A percentile compares a stretch with the other conserved stretches of the same genome.
These are phyloP conservation scores for Yamadazyma triangularis DNA, from an alignment of 1,139 yeast species.

Conservation along the genomic window DNA sequence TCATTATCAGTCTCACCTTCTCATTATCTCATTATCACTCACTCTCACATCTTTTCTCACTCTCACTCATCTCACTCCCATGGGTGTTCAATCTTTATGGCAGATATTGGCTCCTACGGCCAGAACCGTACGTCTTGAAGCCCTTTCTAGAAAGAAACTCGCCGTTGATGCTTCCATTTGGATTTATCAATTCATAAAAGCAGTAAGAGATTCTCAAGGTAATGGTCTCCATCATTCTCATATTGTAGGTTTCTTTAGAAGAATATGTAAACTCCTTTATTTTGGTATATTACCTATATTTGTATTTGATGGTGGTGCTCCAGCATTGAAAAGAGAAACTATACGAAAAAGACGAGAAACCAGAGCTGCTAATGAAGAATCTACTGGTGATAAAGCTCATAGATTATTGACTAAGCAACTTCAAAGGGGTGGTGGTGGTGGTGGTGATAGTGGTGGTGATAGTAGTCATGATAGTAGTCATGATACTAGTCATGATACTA, in stretches of 20 bases:
- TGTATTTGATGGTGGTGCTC: conserved; percentile 98
- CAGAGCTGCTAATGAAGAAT: conserved; percentile 70
- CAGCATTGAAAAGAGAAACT: conserved; percentile 73
- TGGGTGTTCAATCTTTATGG: conserved; percentile 99
- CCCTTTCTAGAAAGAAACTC: conserved; percentile 65
- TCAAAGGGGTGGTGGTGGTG: conserved; percentile 43
- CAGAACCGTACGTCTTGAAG: conserved; percentile 83
- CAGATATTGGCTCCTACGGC: conserved; percentile 88
- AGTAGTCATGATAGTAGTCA: conserved; percentile 57
- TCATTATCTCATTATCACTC: not conserved
- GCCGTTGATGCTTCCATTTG: conserved; percentile 99
- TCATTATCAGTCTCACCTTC: no score
- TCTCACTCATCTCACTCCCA: conserved; percentile 25
- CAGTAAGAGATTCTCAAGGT: conserved; percentile 86
- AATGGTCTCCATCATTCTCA: conserved; percentile 76
- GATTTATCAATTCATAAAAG: conserved; percentile 95
- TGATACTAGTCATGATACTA: conserved; percentile 13
- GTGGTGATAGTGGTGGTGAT: conserved; percentile 20
- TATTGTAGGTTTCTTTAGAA: conserved; percentile 86
- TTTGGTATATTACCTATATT: conserved; percentile 91
- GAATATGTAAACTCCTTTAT: conserved; percentile 85
- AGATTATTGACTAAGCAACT: conserved; percentile 75
- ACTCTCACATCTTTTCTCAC: not conserved
- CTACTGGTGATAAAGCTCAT: conserved; percentile 72
- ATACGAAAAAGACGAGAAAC: conserved; percentile 65